Evolutionary conservation across 257 asterid species (phyloP).

Genomic region (Plectranthus barbatus): DNA sequence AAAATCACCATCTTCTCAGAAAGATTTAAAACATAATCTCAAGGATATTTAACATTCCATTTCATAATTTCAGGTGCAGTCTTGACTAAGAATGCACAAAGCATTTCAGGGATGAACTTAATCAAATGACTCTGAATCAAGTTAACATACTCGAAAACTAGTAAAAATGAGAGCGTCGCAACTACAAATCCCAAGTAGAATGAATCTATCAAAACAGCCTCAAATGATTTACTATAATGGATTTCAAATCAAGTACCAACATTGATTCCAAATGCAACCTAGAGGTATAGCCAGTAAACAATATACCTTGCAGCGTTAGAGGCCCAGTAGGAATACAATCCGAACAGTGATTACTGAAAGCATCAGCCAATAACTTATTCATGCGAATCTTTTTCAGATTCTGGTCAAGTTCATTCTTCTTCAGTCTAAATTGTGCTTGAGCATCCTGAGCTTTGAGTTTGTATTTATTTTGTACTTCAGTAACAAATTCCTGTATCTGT

Average conservation of each 20-base stretch:
- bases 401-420: conserved; percentile 27
- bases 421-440: conserved; percentile 27
- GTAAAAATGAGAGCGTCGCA: neutral
- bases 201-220: neutral
- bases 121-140: neutral
- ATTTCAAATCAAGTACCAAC: neutral
- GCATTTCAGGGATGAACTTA: neutral
- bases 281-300: neutral
- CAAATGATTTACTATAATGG: neutral
- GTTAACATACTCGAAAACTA: neutral
- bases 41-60: neutral
- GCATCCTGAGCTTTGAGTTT: conserved; percentile 40
- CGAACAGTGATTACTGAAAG: conserved; percentile 33
- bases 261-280: neutral
- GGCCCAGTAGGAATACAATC: conserved; percentile 32
- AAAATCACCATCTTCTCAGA: neutral
- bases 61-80: neutral
- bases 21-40: neutral
- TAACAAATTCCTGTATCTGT: conserved; percentile 44
- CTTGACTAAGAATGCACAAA: neutral
- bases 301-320: conserved; percentile 49
- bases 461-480: conserved; percentile 39
- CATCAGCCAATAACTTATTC: conserved; percentile 52
- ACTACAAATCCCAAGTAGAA: neutral
- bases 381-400: conserved; percentile 29